A percentile compares a stretch with the other conserved stretches of the same genome.
phyloP scores from a whole-genome alignment of 768 basidiomycete species.

The Panus rudis region DNA sequence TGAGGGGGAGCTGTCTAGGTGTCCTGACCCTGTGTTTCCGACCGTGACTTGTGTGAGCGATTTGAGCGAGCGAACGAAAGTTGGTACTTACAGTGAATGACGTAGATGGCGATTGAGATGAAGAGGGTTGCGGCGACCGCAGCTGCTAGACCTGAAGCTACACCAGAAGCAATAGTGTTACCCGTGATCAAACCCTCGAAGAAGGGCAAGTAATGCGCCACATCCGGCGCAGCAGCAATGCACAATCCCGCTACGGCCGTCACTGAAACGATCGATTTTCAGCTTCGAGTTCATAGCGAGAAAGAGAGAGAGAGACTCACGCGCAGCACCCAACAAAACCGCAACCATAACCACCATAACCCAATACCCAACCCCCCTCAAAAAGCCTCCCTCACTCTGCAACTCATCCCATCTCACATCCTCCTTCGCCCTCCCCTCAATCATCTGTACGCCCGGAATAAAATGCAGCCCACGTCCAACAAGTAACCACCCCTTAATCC shows the following conservation, averaged over 20 bases:
- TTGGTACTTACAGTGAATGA: constrained; percentile 50
- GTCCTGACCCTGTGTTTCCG: constrained; percentile 53
- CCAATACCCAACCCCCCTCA: constrained; percentile 52
- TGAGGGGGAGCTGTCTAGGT: constrained; percentile 51
- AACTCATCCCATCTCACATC: constrained; percentile 78
- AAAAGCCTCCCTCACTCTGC: constrained; percentile 45
- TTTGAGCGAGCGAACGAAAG: not conserved
- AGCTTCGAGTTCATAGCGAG: not conserved
- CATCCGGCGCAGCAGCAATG: constrained; percentile 62
- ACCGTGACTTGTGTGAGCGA: no score
- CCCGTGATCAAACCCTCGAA: constrained; percentile 43
- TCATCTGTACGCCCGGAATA: constrained; percentile 57
- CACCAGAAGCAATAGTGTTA: constrained; percentile 47
- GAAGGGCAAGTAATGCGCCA: constrained; percentile 66
- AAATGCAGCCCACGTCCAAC: constrained; percentile 62
- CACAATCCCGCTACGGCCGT: constrained; percentile 64
- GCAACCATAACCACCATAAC: constrained; percentile 41
- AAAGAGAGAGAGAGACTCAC: constrained; percentile 44
- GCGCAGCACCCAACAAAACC: constrained; percentile 45
- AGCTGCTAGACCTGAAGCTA: constrained; percentile 64
- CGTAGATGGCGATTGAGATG: constrained; percentile 41
- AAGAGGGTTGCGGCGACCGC: constrained; percentile 56
- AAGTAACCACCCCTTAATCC: constrained; percentile 73
- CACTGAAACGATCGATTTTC: constrained; percentile 35
- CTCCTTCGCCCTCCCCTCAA: constrained; percentile 77